A percentile compares a stretch with the other conserved stretches of the same genome.
phyloP scores from a whole-genome alignment of 1,139 yeast genomes.

The Suhomyces taliae region DNA sequence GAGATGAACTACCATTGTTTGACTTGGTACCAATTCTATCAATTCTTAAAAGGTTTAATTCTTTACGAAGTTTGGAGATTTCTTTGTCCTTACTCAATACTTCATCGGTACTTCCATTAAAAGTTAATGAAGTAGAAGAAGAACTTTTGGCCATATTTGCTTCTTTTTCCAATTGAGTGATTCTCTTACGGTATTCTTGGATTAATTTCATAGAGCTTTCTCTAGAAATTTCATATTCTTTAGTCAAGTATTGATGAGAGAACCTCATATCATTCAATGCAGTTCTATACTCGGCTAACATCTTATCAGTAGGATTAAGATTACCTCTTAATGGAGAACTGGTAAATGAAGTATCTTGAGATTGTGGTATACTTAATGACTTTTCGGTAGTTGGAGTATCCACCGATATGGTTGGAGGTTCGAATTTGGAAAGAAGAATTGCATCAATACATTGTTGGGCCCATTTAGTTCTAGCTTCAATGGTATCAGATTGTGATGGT shows the following conservation, averaged over 20 bases:
- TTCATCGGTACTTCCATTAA: slow-evolving; percentile 14
- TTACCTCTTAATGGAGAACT: slow-evolving; percentile 19
- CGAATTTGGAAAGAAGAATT: slow-evolving; percentile 15
- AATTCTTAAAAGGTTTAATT: slow-evolving; percentile 48
- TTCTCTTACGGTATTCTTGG: slow-evolving; percentile 50
- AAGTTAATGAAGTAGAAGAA: not conserved
- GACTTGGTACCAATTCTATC: slow-evolving; percentile 44
- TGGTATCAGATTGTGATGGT: slow-evolving; percentile 21
- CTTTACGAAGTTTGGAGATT: slow-evolving; percentile 45
- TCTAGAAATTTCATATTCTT: slow-evolving; percentile 60
- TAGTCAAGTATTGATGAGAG: slow-evolving; percentile 60
- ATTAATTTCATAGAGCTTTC: slow-evolving; percentile 48
- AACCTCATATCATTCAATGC: slow-evolving; percentile 62
- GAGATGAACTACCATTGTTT: slow-evolving; percentile 8
- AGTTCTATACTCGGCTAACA: slow-evolving; percentile 47
- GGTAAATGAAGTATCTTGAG: slow-evolving; percentile 7
- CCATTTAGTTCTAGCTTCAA: slow-evolving; percentile 47
- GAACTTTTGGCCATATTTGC: slow-evolving; percentile 4
- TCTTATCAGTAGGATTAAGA: slow-evolving; percentile 24
- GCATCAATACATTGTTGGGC: slow-evolving; percentile 54
- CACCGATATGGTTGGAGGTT: slow-evolving; percentile 3
- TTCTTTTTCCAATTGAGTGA: slow-evolving; percentile 46
- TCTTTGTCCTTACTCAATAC: slow-evolving; percentile 45
- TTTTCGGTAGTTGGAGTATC: slow-evolving; percentile 3
- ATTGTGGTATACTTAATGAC: not conserved